phyloP scores from a whole-genome alignment of 192 early-diverging fungal species.

The Obelidium mucronatum region DNA sequence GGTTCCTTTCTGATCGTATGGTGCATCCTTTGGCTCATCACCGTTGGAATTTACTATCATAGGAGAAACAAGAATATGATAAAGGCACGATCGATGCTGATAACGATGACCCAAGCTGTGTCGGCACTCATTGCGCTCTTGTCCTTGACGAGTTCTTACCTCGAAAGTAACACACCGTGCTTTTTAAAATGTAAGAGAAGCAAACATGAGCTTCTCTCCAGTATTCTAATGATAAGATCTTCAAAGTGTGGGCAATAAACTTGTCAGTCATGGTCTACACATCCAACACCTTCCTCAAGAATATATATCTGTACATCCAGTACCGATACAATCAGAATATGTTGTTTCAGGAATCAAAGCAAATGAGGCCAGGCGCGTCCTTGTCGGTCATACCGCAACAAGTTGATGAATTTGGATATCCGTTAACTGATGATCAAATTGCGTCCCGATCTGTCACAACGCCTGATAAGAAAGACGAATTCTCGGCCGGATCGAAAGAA shows the following conservation, averaged over 20 bases:
- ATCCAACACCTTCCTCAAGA: not conserved
- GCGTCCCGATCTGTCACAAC: not conserved
- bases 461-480: not conserved
- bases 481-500: not conserved
- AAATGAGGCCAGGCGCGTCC: not conserved
- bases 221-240: too few relatives aligned
- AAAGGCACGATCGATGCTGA: not conserved
- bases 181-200: not conserved
- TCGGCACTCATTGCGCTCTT: not conserved
- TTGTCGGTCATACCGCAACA: not conserved
- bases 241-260: slow-evolving; percentile 1
- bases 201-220: too few relatives aligned
- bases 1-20: not conserved
- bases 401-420: slow-evolving; percentile 20
- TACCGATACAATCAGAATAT: slow-evolving; percentile 18
- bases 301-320: slow-evolving; percentile 11
- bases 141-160: not conserved
- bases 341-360: slow-evolving; percentile 1
- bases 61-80: not conserved
- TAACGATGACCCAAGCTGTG: not conserved
- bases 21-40: not conserved
- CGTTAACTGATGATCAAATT: not conserved
- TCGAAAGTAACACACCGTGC: not conserved
- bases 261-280: not conserved
- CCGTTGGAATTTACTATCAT: not conserved